Evolutionary conservation across 768 basidiomycete species (phyloP).

Genomic region (Favolaschia claudopus): DNA sequence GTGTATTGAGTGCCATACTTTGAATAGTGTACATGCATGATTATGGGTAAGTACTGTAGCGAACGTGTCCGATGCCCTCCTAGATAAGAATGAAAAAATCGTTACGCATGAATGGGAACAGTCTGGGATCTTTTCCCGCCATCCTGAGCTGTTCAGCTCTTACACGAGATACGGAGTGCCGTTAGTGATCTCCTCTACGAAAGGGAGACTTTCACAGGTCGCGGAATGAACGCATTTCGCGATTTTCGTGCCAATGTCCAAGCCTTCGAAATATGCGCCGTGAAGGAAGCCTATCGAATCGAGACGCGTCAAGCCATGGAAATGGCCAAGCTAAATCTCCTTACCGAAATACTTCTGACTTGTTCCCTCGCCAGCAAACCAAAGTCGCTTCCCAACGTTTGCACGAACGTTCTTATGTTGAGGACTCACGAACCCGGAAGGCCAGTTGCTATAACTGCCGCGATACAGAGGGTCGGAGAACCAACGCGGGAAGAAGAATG

Average conservation of each 20-base stretch:
- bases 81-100: too few relatives aligned
- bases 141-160: too few relatives aligned
- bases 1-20: too few relatives aligned
- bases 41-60: too few relatives aligned
- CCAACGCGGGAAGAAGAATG: conserved; percentile 67
- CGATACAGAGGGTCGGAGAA: conserved; percentile 57
- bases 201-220: background rate
- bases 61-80: too few relatives aligned
- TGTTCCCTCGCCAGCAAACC: conserved; percentile 72
- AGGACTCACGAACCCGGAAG: conserved; percentile 60
- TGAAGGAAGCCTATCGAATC: conserved; percentile 58
- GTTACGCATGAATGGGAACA: too few relatives aligned
- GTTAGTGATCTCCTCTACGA: background rate
- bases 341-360: conserved; percentile 64
- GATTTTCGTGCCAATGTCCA: conserved; percentile 46
- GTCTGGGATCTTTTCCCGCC: too few relatives aligned
- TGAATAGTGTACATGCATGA: too few relatives aligned
- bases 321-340: conserved; percentile 27
- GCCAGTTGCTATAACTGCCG: conserved; percentile 77
- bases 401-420: conserved; percentile 67
- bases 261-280: conserved; percentile 66
- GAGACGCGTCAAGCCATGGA: background rate
- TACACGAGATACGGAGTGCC: too few relatives aligned
- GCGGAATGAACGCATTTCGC: conserved; percentile 46
- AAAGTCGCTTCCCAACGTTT: conserved; percentile 56